Evolutionary conservation across 352 stramenopile genomes (phyloP), one percentile per base, ranked within the genome.

Genomic region (Globisporangium takayamanum): DNA sequence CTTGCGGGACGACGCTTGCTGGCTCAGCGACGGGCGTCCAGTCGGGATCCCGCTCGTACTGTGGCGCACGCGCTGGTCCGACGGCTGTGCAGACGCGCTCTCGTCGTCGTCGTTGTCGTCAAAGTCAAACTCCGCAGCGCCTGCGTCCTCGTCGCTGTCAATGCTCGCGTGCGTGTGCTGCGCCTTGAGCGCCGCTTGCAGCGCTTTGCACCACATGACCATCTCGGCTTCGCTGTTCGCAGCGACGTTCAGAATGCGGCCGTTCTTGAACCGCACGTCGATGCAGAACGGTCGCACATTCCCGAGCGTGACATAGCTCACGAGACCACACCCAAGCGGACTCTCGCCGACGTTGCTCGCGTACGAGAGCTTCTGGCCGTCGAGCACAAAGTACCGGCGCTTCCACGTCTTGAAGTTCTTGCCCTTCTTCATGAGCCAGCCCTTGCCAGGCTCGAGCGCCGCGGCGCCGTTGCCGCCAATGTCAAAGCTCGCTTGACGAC

Each of bases 401-500:
- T 87, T 87, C 78, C 78, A 88, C 5, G 71, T 84, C 65, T 80
- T 82, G 62, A 84, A 80, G 49, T 82, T 83, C 56, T 80, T 67
- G 26, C 76, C 74, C 48, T 80, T 86, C 60, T 86, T 86, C 55
- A 82, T 57, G 37, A 86, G 49, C 73, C 73, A 86, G 20, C 76
- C 76, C 36, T 63, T 59, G 15, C 73, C 68, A 11, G 63, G 50
- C 36, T 82, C 70, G 15, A n/a, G 42, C 10, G 57, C 44, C 41
- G 0, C 22, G 26, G 12, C 41, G 52, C 37, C 47, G 26, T 22
- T 44, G 47, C 44, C 44, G n/a, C 53, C 61, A 50, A 25, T 36
- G 36, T 49, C 44, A 26, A 49, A 47, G 33, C 28, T 63, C 42
- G 50, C 30, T 30, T 55, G 55, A 22, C 36, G 58, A 16, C 22